Evolutionary conservation across 2,329 filamentous ascomycete genomes (phyloP), one percentile per base, ranked within the genome.

Genomic region (Colletotrichum costaricense): DNA sequence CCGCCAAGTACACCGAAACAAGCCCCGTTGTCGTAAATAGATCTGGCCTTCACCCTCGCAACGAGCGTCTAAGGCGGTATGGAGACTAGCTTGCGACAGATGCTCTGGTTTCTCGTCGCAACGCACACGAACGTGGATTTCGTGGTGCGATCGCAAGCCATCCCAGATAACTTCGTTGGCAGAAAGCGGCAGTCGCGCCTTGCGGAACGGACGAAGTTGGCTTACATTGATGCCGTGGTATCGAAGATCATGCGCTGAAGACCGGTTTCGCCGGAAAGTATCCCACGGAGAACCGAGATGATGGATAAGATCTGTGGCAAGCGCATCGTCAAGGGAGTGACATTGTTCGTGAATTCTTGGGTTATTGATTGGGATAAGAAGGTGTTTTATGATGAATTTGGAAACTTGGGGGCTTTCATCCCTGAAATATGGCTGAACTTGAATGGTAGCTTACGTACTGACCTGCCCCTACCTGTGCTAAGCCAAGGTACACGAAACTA

Each of bases 401-500:
- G 55, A 3, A 72, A 81, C 12, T 55, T 74, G 2, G 78, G 81
- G 22, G 58, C 66, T 1, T 83, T 83, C 67, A n/a, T 75, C 11
- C 81, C 82, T 0, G 80, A 82, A 65, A 74, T 80, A n/a, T 83
- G 81, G 80, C 24, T 67, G 24, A 22, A 62, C 3, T 33, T 4
- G 33, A 71, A 78, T 4, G 67, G 38, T 7, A 76, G 46, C 24
- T 65, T 72, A 4, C 66, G 79, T 22, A 79, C 78, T 49, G 76
- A 80, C 26, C 75, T 83, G 66, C 81, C 81, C 0, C 76, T 79
- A 2, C 75, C 78, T 0, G 83, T 84, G 7, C 88, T 89, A 66
- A 88, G 87, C 0, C 89, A 85, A 67, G 88, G 88, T 0, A 79
- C 86, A 3, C 78, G 88, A 1, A 80, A 86, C 1, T 85, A 83